Evolutionary conservation across 2,329 filamentous ascomycete species (phyloP).

Genomic region (Anisogramma anomala): DNA sequence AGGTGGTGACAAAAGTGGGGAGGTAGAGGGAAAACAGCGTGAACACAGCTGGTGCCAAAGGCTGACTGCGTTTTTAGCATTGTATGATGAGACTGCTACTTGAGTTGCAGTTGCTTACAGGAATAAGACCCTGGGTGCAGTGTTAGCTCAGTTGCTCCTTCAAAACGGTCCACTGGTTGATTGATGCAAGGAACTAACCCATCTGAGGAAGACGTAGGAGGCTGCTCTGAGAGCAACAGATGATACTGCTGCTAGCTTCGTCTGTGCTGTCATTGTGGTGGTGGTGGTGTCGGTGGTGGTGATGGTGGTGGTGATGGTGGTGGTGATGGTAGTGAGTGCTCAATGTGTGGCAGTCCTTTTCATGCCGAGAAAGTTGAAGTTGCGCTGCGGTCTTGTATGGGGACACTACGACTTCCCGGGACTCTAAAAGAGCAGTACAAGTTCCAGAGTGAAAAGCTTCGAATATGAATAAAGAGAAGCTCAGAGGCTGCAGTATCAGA

Average conservation of each 20-base stretch:
- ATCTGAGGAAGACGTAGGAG: slow-evolving; percentile 50
- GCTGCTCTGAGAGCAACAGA: slow-evolving; percentile 39
- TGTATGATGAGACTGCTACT: not conserved
- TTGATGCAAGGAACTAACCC: no score
- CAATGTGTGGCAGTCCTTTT: no score
- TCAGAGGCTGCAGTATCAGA: no score
- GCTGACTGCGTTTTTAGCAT: slow-evolving; percentile 11
- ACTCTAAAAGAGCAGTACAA: no score
- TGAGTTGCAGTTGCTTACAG: slow-evolving; percentile 22
- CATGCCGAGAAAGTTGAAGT: no score
- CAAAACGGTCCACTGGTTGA: not conserved
- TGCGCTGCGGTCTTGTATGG: no score
- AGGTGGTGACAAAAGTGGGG: slow-evolving; percentile 49
- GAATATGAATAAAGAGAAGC: no score
- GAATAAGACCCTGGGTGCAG: slow-evolving; percentile 23
- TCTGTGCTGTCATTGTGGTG: slow-evolving; percentile 22
- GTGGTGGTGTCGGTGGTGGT: not conserved
- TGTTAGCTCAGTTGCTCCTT: not conserved
- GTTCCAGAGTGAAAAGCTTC: no score
- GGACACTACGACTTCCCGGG: no score
- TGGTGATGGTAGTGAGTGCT: no score
- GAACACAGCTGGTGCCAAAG: slow-evolving; percentile 32
- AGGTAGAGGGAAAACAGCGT: slow-evolving; percentile 56
- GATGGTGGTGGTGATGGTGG: no score
- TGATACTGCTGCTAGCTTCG: slow-evolving; percentile 27